A percentile compares a stretch with the other conserved stretches of the same genome.
phyloP scores from a whole-genome alignment of 2,329 filamentous ascomycete species.

The Stagonosporopsis vannaccii region DNA sequence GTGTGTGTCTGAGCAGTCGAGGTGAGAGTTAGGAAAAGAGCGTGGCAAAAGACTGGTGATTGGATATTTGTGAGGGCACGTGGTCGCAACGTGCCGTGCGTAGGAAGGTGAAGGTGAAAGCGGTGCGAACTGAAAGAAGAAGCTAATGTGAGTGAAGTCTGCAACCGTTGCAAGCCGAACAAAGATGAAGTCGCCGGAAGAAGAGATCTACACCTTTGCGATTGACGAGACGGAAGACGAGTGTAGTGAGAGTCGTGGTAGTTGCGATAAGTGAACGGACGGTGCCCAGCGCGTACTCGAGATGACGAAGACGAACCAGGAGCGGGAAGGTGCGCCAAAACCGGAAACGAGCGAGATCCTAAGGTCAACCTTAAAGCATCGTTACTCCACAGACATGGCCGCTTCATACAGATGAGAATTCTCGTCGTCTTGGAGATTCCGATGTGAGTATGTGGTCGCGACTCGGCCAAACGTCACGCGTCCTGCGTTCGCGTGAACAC shows the following conservation, averaged over 20 bases:
- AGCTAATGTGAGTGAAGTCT: neutral
- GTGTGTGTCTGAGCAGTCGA: conserved; percentile 3
- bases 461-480: conserved; percentile 11
- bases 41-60: neutral
- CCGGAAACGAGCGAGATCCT: neutral
- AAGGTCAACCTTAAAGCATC: neutral
- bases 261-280: neutral
- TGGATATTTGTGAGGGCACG: neutral
- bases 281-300: conserved; percentile 3
- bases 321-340: neutral
- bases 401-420: conserved; percentile 2
- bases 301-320: neutral
- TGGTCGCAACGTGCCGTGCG: neutral
- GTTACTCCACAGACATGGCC: neutral
- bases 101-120: conserved; percentile 16
- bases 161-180: neutral
- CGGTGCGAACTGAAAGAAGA: neutral
- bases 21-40: neutral
- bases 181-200: neutral
- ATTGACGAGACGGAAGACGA: neutral
- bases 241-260: neutral
- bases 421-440: neutral
- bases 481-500: conserved; percentile 28
- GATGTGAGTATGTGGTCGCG: neutral
- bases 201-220: too few species aligned